These are phyloP conservation scores for Protea cynaroides DNA, from an alignment of 164 flowering plant species.

Conservation along the genomic window DNA sequence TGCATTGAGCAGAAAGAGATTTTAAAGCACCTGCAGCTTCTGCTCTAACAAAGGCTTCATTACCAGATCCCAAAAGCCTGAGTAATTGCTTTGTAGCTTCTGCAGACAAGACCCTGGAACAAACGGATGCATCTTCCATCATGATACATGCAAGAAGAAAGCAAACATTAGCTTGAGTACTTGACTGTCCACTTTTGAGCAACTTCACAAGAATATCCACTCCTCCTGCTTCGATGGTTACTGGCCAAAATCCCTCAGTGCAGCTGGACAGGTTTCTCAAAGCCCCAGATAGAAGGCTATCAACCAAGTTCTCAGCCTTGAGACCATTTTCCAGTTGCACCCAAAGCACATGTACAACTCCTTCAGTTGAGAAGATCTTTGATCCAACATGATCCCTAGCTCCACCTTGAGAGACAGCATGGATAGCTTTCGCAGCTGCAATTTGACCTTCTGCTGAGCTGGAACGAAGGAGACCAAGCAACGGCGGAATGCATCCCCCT, in stretches of 20 bases:
- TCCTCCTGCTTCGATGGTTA: neutral
- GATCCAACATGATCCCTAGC: slow-evolving; percentile 2
- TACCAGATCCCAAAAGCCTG: slow-evolving; percentile 19
- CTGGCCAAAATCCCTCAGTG: slow-evolving; percentile 69
- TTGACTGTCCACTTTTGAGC: slow-evolving; percentile 47
- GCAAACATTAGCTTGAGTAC: slow-evolving; percentile 73
- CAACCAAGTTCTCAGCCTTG: slow-evolving; percentile 53
- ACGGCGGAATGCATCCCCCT: slow-evolving; percentile 83
- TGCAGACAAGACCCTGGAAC: neutral
- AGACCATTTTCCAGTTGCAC: slow-evolving; percentile 23
- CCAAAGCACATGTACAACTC: slow-evolving; percentile 2
- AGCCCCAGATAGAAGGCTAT: slow-evolving; percentile 60
- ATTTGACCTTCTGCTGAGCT: slow-evolving; percentile 64
- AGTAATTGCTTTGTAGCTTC: neutral
- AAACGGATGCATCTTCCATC: neutral
- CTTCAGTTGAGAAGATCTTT: neutral
- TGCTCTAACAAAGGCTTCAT: slow-evolving; percentile 59
- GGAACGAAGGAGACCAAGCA: slow-evolving; percentile 69
- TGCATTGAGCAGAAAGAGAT: slow-evolving; percentile 73
- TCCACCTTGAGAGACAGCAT: slow-evolving; percentile 74
- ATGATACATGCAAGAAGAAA: slow-evolving; percentile 67
- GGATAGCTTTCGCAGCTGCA: slow-evolving; percentile 68
- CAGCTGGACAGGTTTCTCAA: slow-evolving; percentile 52
- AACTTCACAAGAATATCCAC: slow-evolving; percentile 67
- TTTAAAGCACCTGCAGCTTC: slow-evolving; percentile 80